phyloP scores from a whole-genome alignment of 2,329 filamentous ascomycete genomes.

The Onygena corvina region DNA sequence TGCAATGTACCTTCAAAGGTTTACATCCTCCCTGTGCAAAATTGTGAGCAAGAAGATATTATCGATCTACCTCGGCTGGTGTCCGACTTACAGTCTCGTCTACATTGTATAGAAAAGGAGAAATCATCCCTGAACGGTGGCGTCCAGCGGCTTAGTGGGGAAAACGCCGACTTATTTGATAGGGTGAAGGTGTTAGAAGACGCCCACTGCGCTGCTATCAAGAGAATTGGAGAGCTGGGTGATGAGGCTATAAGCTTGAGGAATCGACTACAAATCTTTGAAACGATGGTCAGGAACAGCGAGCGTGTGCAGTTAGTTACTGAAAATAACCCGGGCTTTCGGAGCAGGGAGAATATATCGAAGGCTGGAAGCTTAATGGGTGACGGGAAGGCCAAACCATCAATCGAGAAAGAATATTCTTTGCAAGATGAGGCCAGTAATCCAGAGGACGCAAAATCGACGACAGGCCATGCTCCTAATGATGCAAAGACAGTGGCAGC shows the following conservation, averaged over 20 bases:
- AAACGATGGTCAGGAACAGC: conserved; percentile 6
- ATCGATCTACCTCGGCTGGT: neutral
- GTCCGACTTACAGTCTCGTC: neutral
- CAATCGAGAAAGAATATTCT: conserved; percentile 28
- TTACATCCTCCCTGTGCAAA: neutral
- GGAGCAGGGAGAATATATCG: neutral
- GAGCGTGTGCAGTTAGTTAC: neutral
- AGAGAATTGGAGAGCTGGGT: conserved; percentile 4
- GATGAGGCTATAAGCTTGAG: conserved; percentile 14
- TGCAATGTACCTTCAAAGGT: neutral
- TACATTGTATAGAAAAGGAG: neutral
- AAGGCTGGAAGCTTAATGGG: too few relatives aligned
- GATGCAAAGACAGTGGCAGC: conserved; percentile 25
- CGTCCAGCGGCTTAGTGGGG: neutral
- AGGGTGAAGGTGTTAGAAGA: neutral
- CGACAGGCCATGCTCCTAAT: conserved; percentile 42
- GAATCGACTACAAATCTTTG: neutral
- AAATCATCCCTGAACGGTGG: neutral
- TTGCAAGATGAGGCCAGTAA: conserved; percentile 45
- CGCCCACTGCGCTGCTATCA: neutral
- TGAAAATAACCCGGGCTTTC: neutral
- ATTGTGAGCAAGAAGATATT: neutral
- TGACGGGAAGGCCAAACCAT: too few relatives aligned
- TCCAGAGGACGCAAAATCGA: conserved; percentile 50
- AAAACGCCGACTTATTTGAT: neutral